These are phyloP conservation scores for Cytospora piceicola DNA, from an alignment of 2,329 filamentous ascomycete genomes.

Conservation along the genomic window DNA sequence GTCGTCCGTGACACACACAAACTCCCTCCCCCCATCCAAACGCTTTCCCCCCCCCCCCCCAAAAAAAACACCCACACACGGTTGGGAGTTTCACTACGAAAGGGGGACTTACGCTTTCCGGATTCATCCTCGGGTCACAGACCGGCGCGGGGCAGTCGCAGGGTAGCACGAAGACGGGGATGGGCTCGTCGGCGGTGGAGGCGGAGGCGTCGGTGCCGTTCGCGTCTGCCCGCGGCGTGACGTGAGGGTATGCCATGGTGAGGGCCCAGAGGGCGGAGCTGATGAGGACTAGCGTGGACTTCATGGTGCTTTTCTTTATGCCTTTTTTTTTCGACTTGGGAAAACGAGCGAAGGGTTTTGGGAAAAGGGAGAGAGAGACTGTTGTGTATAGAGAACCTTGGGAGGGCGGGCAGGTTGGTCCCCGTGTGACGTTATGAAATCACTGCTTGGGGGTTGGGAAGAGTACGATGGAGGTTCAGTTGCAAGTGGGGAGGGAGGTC, in stretches of 20 bases:
- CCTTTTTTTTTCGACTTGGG: no score
- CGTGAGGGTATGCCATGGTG: conserved; percentile 15
- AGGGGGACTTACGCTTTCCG: conserved; percentile 30
- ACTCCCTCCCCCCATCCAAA: no score
- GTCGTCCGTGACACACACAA: neutral
- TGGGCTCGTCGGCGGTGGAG: conserved; percentile 22
- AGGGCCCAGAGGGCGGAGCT: conserved; percentile 12
- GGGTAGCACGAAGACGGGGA: conserved; percentile 30
- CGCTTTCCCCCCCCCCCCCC: no score
- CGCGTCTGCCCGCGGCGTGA: conserved; percentile 20
- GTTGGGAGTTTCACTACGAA: no score
- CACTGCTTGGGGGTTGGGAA: neutral
- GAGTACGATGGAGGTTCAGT: no score
- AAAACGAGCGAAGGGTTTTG: neutral
- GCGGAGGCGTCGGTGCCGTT: conserved; percentile 13
- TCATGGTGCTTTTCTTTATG: conserved; percentile 16
- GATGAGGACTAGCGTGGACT: conserved; percentile 14
- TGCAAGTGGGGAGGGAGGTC: neutral
- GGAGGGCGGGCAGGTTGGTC: no score
- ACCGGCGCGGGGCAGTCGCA: conserved; percentile 29
- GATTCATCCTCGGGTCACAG: conserved; percentile 31
- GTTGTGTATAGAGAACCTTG: neutral
- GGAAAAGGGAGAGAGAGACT: no score
- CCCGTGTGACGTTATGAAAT: neutral
- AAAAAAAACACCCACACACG: no score